These are phyloP conservation scores for Cladosporium velox DNA, from an alignment of 2,329 filamentous ascomycete species.

Conservation along the genomic window DNA sequence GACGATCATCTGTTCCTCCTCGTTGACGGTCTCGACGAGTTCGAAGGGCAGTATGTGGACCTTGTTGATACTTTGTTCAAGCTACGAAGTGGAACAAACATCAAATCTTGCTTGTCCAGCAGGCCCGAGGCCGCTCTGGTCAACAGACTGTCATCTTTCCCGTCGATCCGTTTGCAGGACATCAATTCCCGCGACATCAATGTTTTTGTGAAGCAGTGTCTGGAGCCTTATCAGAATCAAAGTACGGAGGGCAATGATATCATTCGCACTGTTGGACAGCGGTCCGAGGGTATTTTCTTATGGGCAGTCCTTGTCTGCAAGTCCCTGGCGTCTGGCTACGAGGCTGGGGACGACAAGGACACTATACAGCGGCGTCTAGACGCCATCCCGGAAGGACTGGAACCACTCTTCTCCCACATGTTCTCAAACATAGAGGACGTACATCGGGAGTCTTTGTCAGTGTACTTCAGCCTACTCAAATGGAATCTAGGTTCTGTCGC, in stretches of 20 bases:
- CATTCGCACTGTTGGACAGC: not conserved
- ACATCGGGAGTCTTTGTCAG: not conserved
- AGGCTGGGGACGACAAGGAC: not conserved
- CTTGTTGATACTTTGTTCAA: not conserved
- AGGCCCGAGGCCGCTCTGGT: conserved; percentile 2
- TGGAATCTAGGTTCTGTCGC: not conserved
- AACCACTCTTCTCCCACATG: conserved; percentile 3
- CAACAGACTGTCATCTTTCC: not conserved
- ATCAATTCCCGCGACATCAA: conserved; percentile 4
- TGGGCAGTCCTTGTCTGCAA: conserved; percentile 10
- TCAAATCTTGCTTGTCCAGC: conserved; percentile 8
- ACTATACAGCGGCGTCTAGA: not conserved
- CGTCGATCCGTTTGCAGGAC: conserved; percentile 5
- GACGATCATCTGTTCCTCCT: not conserved
- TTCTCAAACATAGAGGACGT: not conserved
- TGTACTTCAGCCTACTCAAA: not conserved
- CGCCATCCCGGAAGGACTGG: not conserved
- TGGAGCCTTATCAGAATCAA: not conserved
- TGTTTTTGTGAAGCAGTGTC: not conserved
- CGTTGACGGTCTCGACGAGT: conserved; percentile 18
- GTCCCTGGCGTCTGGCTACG: not conserved
- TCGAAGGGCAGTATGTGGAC: not conserved
- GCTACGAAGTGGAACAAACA: not conserved
- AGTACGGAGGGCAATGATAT: not conserved
- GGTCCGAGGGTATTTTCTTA: conserved; percentile 12